phyloP scores from a whole-genome alignment of 129 eudicot genomes.

The Chrysanthemum lavandulifolium region DNA sequence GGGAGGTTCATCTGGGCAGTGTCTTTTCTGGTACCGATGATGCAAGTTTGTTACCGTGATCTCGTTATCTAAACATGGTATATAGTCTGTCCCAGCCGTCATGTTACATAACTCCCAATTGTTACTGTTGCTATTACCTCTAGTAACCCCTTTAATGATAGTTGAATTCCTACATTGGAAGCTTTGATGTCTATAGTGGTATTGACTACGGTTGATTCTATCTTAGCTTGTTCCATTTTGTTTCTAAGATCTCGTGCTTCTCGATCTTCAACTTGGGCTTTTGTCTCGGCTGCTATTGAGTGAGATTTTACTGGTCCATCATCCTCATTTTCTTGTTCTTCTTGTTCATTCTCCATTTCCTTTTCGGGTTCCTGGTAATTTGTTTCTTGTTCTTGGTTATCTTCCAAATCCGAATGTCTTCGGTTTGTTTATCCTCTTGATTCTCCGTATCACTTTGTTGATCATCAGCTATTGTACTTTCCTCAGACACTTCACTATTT shows the following conservation, averaged over 20 bases:
- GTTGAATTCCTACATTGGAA: conserved; percentile 3
- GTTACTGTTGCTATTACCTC: conserved; percentile 14
- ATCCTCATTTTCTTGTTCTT: conserved; percentile 43
- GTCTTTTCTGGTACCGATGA: conserved; percentile 39
- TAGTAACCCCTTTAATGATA: conserved; percentile 8
- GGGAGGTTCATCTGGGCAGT: conserved; percentile 49
- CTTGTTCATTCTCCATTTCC: conserved; percentile 38
- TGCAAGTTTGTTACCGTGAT: conserved; percentile 20
- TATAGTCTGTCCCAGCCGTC: conserved; percentile 53
- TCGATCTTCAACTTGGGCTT: conserved; percentile 27
- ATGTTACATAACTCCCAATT: conserved; percentile 64
- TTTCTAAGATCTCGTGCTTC: conserved; percentile 33
- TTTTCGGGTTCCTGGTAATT: conserved; percentile 42
- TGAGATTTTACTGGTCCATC: conserved; percentile 36
- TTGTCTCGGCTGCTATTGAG: conserved; percentile 41
- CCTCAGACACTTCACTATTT: background rate
- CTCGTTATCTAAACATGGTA: conserved; percentile 68
- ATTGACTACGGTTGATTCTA: conserved; percentile 11
- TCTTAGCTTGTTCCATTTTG: conserved; percentile 38
- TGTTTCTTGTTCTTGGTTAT: conserved; percentile 23
- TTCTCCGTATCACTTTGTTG: conserved; percentile 14
- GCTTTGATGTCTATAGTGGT: conserved; percentile 13
- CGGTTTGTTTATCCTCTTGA: conserved; percentile 21
- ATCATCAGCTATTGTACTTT: conserved; percentile 36
- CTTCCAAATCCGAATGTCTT: conserved; percentile 22